Percentiles rank a stretch among this genome's conserved stretches.
Evolutionary conservation across 257 asterid genomes (phyloP).

Genomic region (Thymus mandschuricus): DNA sequence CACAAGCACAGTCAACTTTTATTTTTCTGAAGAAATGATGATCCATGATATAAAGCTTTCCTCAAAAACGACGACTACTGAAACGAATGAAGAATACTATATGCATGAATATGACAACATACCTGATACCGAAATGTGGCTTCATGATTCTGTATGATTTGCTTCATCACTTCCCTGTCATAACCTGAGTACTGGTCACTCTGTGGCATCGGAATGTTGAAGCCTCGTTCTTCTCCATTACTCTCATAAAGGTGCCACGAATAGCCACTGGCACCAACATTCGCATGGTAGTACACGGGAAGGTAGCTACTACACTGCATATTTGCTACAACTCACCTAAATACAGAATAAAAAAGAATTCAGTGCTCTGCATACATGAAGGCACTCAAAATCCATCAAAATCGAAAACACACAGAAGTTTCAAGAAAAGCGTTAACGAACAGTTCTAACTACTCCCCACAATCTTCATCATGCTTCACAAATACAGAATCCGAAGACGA

Average conservation of each 20-base stretch:
- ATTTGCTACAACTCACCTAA: slow-evolving; percentile 40
- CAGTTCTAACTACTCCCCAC: neutral
- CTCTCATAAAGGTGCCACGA: slow-evolving; percentile 39
- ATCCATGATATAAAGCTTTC: neutral
- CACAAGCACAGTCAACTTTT: neutral
- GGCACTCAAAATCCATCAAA: neutral
- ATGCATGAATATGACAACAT: slow-evolving; percentile 7
- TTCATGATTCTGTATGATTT: slow-evolving; percentile 69
- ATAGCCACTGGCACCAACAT: slow-evolving; percentile 43
- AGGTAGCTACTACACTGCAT: slow-evolving; percentile 58
- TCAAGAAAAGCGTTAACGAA: neutral
- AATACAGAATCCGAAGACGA: slow-evolving; percentile 1
- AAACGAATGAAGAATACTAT: neutral
- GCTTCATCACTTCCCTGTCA: slow-evolving; percentile 55
- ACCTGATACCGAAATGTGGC: slow-evolving; percentile 81
- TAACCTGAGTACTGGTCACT: slow-evolving; percentile 36
- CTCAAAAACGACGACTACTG: neutral
- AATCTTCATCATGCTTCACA: slow-evolving; percentile 4
- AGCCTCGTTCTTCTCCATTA: slow-evolving; percentile 46
- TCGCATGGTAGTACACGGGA: slow-evolving; percentile 42
- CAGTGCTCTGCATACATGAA: neutral
- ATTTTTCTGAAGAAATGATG: neutral
- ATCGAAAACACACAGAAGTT: neutral
- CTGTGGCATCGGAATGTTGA: slow-evolving; percentile 34
- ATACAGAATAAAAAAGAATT: slow-evolving; percentile 17